These are phyloP conservation scores for Bipolaris zeicola DNA, from an alignment of 2,329 filamentous ascomycete genomes.

Conservation along the genomic window DNA sequence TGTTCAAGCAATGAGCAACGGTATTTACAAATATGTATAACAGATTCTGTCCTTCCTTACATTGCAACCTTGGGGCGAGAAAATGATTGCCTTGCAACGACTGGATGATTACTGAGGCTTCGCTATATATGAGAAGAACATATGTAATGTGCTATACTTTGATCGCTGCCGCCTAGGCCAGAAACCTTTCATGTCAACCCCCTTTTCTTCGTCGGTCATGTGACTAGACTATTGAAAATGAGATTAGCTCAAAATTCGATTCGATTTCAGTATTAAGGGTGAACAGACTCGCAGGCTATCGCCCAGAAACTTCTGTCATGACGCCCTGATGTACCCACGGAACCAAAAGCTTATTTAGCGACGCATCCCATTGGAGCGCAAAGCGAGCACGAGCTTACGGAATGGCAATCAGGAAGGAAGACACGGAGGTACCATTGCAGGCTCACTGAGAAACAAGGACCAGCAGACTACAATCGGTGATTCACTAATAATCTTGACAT, in stretches of 20 bases:
- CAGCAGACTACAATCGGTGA: not conserved
- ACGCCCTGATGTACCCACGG: too few species aligned
- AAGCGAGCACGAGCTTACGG: not conserved
- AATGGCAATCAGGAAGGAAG: not conserved
- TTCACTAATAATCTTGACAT: not conserved
- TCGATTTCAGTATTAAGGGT: too few species aligned
- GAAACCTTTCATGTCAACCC: not conserved
- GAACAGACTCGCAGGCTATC: too few species aligned
- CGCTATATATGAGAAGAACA: not conserved
- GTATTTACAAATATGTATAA: not conserved
- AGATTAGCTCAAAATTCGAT: too few species aligned
- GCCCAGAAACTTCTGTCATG: too few species aligned
- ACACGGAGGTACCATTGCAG: not conserved
- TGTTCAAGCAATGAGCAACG: slow-evolving; percentile 12
- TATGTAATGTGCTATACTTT: not conserved
- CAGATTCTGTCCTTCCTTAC: not conserved
- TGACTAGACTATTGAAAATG: too few species aligned
- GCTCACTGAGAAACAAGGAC: not conserved
- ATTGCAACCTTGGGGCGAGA: too few species aligned
- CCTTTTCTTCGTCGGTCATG: not conserved
- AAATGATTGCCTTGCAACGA: too few species aligned
- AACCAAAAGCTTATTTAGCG: not conserved
- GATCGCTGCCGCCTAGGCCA: not conserved
- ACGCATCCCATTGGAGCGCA: not conserved
- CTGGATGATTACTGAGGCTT: not conserved